These are phyloP conservation scores for Gossypium trilobum DNA, from an alignment of 441 rosid species.

Conservation along the genomic window DNA sequence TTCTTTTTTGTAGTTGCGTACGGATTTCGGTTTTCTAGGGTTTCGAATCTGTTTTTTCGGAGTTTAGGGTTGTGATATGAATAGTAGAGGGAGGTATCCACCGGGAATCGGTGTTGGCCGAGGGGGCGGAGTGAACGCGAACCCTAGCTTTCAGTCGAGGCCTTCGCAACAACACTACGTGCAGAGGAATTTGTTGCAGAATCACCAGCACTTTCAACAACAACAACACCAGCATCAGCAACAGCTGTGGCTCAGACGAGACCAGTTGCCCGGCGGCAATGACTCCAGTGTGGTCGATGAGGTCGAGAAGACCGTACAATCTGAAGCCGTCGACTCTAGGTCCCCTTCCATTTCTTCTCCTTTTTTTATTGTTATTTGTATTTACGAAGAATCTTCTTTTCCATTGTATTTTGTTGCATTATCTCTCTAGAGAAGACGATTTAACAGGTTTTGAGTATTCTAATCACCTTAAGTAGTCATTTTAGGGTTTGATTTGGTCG, in stretches of 20 bases:
- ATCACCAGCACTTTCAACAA: conserved; percentile 41
- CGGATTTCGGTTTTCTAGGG: neutral
- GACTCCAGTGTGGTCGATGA: conserved; percentile 46
- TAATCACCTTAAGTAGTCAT: neutral
- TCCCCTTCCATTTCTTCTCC: conserved; percentile 14
- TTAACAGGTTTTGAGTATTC: neutral
- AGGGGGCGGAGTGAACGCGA: conserved; percentile 49
- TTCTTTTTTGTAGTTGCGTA: conserved; percentile 1
- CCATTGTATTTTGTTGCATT: neutral
- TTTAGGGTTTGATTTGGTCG: neutral
- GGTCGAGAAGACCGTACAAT: conserved; percentile 69
- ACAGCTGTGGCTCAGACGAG: conserved; percentile 74
- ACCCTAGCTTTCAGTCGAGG: conserved; percentile 62
- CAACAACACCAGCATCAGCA: conserved; percentile 24
- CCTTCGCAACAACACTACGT: conserved; percentile 66
- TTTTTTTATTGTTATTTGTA: neutral
- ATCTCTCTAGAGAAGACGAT: neutral
- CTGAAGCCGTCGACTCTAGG: conserved; percentile 78
- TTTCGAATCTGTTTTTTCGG: neutral
- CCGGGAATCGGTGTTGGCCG: conserved; percentile 81
- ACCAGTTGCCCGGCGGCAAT: conserved; percentile 44
- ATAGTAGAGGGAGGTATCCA: conserved; percentile 81
- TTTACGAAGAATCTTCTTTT: neutral
- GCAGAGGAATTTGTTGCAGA: conserved; percentile 54
- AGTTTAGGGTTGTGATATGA: conserved; percentile 35